Conservation (phyloP, 1,284 basidiomycete genomes). For the Sanghuangporus baumii region DNA sequence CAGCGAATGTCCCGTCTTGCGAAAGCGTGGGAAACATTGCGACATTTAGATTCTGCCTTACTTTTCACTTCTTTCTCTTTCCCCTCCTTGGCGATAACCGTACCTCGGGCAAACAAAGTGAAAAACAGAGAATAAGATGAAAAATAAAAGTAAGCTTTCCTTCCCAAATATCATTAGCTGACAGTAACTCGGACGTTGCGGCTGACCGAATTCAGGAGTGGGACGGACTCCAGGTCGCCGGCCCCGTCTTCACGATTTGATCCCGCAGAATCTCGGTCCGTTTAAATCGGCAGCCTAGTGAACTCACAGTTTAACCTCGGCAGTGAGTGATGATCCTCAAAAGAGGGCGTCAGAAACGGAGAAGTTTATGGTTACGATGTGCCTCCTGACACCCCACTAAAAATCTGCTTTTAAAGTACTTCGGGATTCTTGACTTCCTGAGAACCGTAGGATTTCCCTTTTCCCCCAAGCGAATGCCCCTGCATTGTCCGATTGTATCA, state of each 20-base stretch:
- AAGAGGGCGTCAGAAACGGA: not conserved
- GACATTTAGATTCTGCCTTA: not conserved
- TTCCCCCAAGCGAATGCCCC: not conserved
- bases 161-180: not conserved
- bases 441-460: not conserved
- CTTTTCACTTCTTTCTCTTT: not conserved
- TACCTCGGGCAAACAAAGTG: not conserved
- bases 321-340: conserved; percentile 1
- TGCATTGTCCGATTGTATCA: not conserved
- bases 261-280: not conserved
- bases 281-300: not conserved
- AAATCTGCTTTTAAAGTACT: not conserved
- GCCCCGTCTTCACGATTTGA: not conserved
- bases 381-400: not conserved
- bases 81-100: not conserved
- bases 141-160: not conserved
- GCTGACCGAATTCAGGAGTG: not conserved
- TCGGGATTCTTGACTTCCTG: not conserved
- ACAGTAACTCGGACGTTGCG: not conserved
- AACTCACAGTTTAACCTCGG: not conserved
- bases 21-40: not conserved
- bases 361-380: not conserved
- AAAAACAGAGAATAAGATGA: too few species aligned
- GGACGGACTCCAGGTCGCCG: not conserved
- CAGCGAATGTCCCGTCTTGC: not conserved